Conservation (phyloP, 2,329 filamentous ascomycete genomes). For the Talaromyces atroroseus region DNA sequence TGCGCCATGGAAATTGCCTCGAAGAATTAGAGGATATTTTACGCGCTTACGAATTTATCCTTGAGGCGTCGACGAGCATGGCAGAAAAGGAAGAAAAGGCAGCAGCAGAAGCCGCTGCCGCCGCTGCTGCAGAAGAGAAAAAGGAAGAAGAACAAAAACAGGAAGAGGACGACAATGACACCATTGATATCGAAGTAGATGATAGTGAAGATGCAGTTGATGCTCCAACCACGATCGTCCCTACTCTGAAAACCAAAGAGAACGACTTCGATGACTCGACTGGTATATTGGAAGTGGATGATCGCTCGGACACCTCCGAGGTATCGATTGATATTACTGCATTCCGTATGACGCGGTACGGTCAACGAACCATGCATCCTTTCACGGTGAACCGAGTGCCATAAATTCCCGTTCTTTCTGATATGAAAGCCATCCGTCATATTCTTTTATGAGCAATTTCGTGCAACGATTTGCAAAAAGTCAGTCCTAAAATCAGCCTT, state of each 20-base stretch:
- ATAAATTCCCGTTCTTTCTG: not conserved
- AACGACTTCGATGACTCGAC: constrained; percentile 2
- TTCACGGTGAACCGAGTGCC: not conserved
- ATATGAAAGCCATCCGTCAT: not conserved
- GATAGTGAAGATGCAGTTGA: not conserved
- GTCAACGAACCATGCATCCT: constrained; percentile 9
- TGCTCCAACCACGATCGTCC: not conserved
- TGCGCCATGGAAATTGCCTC: constrained; percentile 12
- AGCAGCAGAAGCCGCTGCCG: not conserved
- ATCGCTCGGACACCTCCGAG: constrained; percentile 27
- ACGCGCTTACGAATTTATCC: constrained; percentile 10
- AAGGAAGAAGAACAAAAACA: not conserved
- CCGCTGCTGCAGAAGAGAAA: not conserved
- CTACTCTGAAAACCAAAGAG: not conserved
- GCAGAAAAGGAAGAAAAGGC: constrained; percentile 7
- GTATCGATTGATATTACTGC: constrained; percentile 33
- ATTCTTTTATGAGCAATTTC: not conserved
- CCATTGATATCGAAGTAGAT: not conserved
- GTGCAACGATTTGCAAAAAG: not conserved
- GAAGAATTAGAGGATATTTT: constrained; percentile 10
- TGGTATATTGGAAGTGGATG: constrained; percentile 29
- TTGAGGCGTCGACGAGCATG: constrained; percentile 12
- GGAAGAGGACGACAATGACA: not conserved
- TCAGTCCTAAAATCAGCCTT: not conserved
- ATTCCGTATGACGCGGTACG: constrained; percentile 22